phyloP scores from a whole-genome alignment of 192 early-diverging fungal species.

The Physocladia obscura region DNA sequence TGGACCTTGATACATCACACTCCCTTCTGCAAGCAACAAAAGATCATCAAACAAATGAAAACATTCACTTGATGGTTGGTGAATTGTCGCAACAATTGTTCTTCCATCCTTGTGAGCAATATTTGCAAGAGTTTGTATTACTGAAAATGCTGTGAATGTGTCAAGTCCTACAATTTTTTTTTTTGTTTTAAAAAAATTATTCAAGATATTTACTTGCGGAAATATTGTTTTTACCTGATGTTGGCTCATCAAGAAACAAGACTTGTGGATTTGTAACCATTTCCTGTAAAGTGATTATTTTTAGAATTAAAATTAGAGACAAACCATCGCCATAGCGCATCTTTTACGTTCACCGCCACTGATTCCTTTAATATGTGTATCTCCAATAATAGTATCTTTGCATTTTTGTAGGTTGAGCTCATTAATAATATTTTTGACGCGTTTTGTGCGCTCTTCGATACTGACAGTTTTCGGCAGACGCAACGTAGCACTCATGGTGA shows the following conservation, averaged over 20 bases:
- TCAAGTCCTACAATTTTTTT: too few relatives aligned
- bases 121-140: conserved; percentile 44
- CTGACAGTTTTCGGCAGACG: conserved; percentile 51
- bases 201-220: neutral
- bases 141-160: conserved; percentile 54
- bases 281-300: conserved; percentile 36
- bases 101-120: conserved; percentile 42
- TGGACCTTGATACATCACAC: conserved; percentile 67
- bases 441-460: conserved; percentile 38
- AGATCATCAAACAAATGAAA: conserved; percentile 70
- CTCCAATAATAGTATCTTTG: conserved; percentile 68
- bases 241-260: conserved; percentile 72
- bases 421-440: conserved; percentile 57
- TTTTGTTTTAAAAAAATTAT: conserved; percentile 15
- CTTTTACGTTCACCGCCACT: conserved; percentile 76
- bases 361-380: conserved; percentile 62
- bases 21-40: conserved; percentile 65
- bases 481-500: conserved; percentile 63
- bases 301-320: neutral
- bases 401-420: conserved; percentile 65
- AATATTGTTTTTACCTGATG: conserved; percentile 36
- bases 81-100: conserved; percentile 35
- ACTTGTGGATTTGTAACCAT: conserved; percentile 67
- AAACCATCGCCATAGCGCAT: conserved; percentile 65
- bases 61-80: conserved; percentile 60